phyloP scores from a whole-genome alignment of 2,329 filamentous ascomycete species.

The Calonectria pseudoreteaudii region DNA sequence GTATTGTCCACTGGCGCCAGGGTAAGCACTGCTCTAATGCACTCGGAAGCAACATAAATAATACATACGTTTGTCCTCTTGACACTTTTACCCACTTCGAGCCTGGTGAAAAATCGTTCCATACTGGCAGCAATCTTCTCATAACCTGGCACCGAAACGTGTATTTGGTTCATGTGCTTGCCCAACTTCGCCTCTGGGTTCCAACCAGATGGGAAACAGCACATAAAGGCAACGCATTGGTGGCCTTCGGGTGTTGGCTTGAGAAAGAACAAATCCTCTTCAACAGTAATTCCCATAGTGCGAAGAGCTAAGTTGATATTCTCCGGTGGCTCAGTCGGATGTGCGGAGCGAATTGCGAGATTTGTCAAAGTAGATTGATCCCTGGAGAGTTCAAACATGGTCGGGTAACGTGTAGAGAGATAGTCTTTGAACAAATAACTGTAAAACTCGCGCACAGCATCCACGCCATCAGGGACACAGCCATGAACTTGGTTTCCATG shows the following conservation, averaged over 20 bases:
- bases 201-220: constrained; percentile 64
- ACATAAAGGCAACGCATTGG: constrained; percentile 58
- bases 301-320: background rate
- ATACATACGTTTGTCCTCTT: constrained; percentile 48
- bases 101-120: constrained; percentile 61
- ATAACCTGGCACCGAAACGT: constrained; percentile 62
- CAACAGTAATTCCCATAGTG: constrained; percentile 59
- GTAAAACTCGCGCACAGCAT: constrained; percentile 61
- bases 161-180: constrained; percentile 59
- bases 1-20: constrained; percentile 59
- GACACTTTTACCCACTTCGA: constrained; percentile 59
- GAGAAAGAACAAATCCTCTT: constrained; percentile 65
- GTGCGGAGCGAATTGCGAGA: background rate
- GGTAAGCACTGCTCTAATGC: background rate
- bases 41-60: no score
- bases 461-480: constrained; percentile 50
- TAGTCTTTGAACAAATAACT: constrained; percentile 58
- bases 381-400: constrained; percentile 53
- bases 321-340: background rate
- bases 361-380: background rate
- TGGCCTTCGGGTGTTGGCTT: constrained; percentile 54
- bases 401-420: constrained; percentile 59
- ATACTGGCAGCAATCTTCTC: constrained; percentile 64
- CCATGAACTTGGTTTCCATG: constrained; percentile 56
- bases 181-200: constrained; percentile 61